A percentile compares a stretch with the other conserved stretches of the same genome.
Conservation (phyloP, 148 eudicot genomes). For the Cornus florida region DNA sequence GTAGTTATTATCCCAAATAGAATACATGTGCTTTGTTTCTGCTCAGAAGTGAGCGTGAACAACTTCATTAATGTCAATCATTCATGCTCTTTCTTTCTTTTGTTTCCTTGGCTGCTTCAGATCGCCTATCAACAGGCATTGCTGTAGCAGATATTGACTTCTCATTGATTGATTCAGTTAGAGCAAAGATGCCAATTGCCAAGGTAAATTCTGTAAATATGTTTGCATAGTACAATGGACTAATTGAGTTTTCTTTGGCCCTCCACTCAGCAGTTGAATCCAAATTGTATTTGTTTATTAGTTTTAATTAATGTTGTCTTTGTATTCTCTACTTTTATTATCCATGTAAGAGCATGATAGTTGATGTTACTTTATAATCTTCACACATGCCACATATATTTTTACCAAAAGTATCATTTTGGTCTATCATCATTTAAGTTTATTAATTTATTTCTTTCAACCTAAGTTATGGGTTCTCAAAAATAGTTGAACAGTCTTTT, state of each 20-base stretch:
- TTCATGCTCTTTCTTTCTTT: not conserved
- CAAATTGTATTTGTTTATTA: no score
- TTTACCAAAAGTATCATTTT: not conserved
- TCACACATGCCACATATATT: not conserved
- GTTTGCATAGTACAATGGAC: not conserved
- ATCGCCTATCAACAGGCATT: conserved; percentile 80
- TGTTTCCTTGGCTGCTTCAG: conserved; percentile 34
- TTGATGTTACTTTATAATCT: not conserved
- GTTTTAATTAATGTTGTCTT: no score
- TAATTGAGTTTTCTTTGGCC: not conserved
- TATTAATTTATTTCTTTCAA: not conserved
- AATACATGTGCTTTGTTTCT: not conserved
- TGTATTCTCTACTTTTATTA: no score
- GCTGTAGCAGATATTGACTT: conserved; percentile 85
- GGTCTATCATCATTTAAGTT: no score
- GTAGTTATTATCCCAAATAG: not conserved
- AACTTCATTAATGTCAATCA: conserved; percentile 6
- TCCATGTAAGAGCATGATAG: not conserved
- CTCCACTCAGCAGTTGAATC: no score
- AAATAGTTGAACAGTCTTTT: not conserved
- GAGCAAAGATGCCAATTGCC: conserved; percentile 86
- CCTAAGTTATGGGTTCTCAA: not conserved
- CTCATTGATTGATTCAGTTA: conserved; percentile 64
- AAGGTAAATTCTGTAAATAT: conserved; percentile 38
- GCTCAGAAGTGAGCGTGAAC: not conserved